Evolutionary conservation across 176 grass and related monocot species (phyloP), one percentile per base, ranked within the genome.

Genomic region (Poa pratensis): DNA sequence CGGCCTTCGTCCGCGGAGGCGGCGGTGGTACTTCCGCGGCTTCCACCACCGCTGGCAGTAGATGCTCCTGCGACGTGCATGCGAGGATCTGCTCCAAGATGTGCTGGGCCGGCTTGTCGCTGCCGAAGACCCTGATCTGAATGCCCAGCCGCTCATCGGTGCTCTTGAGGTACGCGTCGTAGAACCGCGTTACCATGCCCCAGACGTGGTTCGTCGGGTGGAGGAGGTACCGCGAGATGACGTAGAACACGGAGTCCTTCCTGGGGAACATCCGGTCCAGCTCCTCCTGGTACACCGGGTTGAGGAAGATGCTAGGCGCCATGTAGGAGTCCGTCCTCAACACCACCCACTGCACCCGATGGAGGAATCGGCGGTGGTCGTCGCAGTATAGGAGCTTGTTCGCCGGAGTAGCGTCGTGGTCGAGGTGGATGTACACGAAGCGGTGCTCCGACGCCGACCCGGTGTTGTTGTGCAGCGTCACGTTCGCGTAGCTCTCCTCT

Each of bases 171-270:
- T 91, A 91, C 0, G 81, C 55, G 14, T 81, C 34, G 30, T 94
- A 83, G 71, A 86, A 94, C 5, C 93, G 49, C 10, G 85, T 88
- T 24, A 94, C 67, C 72, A 94, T 73, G 17, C 93, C 93, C 92
- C 93, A 94, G 9, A 94, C 85, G 28, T 72, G 19, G 80, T 94
- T 92, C n/a, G 43, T 78, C 3, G 93, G 90, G 59, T 94, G 93
- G 49, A 94, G 86, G 0, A 94, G 82, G 48, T 94, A 90, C 2
- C 90, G 81, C 27, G 60, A 82, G 20, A 92, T 5, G 69, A 92
- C 67, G 73, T 94, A 90, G 88, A 94, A 94, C 22, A 84, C 85
- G 7, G 78, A 15, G 63, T 90, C 93, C 23, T 53, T 71, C 64
- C 80, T 69, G 9, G 93, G 90, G 80, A 94, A 94, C 45, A 94